Evolutionary conservation across 176 grass and related monocot species (phyloP).

Genomic region (Aegilops bicornis): DNA sequence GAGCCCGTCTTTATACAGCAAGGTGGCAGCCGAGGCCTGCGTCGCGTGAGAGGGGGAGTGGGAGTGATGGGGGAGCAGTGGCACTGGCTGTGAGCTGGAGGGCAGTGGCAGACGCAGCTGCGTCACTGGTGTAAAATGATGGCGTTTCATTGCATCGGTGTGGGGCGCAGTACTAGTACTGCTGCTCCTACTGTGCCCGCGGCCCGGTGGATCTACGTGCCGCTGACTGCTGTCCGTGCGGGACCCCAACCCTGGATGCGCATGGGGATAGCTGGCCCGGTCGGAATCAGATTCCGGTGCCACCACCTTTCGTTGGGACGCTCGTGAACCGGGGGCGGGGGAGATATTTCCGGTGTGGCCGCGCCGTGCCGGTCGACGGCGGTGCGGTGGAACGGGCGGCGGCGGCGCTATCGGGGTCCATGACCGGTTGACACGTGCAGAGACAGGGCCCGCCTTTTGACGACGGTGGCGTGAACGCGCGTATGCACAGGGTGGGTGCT

Average conservation of each 20-base stretch:
- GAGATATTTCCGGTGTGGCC: conserved; percentile 18
- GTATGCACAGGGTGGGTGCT: not conserved
- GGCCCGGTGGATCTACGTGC: conserved; percentile 16
- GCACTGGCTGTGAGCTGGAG: conserved; percentile 66
- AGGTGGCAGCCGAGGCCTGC: not conserved
- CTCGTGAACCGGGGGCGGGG: not conserved
- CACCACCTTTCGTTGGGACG: not conserved
- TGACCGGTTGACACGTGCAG: not conserved
- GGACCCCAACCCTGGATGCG: not conserved
- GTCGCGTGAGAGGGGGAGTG: not conserved
- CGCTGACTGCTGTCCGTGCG: not conserved
- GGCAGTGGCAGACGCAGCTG: conserved; percentile 13
- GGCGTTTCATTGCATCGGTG: conserved; percentile 18
- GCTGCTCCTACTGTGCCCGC: not conserved
- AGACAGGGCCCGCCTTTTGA: not conserved
- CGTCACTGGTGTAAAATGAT: conserved; percentile 35
- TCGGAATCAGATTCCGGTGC: conserved; percentile 24
- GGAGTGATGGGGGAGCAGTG: conserved; percentile 18
- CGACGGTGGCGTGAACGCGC: not conserved
- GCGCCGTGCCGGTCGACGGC: not conserved
- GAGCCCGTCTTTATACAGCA: conserved; percentile 8
- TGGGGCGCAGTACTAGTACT: not conserved
- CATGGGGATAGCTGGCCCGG: conserved; percentile 15
- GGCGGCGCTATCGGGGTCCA: conserved; percentile 3
- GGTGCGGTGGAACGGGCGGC: not conserved